Base-by-base conservation (phyloP, 129 eudicot species). In the Flaveria trinervia region DNA sequence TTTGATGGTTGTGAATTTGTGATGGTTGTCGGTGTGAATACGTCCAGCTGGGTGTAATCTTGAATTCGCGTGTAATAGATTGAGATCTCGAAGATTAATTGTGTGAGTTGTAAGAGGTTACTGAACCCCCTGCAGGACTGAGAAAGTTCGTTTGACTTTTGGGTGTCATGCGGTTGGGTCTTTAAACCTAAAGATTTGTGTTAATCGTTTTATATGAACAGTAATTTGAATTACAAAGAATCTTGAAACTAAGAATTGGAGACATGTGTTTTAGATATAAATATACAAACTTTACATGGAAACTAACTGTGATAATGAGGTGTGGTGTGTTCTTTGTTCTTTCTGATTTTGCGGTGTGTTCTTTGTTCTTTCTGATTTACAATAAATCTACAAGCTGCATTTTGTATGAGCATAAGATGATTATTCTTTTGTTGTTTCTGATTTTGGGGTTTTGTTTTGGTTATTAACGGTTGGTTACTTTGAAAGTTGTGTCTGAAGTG, bases 51-150 rank as follows among this genome's bases (percentile, higher is more conserved):
- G 51, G 72, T 72, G 45, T 62, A 16, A 62, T 1, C 62, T 9
- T 61, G 51, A 60, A 30, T 70, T 70, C 25, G 52, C 49, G 62
- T 70, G 41, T 36, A 36, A 36, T 36, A 36, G 41, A 36, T 4
- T 36, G 73, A 70, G 82, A 78, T 70, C 82, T 77, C 48, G 30
- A 23, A 76, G 28, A 52, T 52, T 36, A 16, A 11, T 73, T 64
- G 15, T 64, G 45, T 25, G 41, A 12, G 43, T 60, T 45, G 50
- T 45, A 45, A 45, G 50, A 45, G 50, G 14, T 45, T 45, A 45
- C 50, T 45, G 50, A 9, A 45, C 13, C 13, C 1, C 14, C 13
- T 45, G 25, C 41, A 4, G 65, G 22, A 18, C 12, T 11, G 17
- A 71, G 76, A 52, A 51, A 54, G 30, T 72, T 20, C 67, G 13